Evolutionary conservation across 1,284 basidiomycete species (phyloP).

Genomic region (Boletellus deceptivus): DNA sequence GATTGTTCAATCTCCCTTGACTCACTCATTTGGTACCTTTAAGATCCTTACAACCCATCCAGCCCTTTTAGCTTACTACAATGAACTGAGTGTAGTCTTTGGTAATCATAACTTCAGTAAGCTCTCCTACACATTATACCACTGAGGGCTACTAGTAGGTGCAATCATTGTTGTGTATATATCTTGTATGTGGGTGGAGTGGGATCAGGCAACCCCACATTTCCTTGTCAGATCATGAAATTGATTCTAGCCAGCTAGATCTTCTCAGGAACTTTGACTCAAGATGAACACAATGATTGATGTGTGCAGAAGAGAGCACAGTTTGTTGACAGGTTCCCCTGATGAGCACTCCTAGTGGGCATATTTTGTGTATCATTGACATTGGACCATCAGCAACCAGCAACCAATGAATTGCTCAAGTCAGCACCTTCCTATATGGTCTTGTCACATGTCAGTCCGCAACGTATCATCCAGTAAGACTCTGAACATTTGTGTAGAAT

Average conservation of each 20-base stretch:
- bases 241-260: background rate
- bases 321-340: background rate
- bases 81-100: background rate
- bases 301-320: background rate
- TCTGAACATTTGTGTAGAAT: background rate
- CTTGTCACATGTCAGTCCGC: conserved; percentile 50
- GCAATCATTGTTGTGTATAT: background rate
- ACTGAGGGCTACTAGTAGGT: background rate
- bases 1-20: no score
- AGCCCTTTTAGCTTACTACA: background rate
- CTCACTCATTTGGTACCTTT: no score
- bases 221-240: background rate
- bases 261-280: background rate
- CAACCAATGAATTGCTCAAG: conserved; percentile 21
- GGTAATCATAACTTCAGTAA: background rate
- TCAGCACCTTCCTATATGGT: conserved; percentile 53
- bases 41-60: background rate
- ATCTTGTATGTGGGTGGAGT: no score
- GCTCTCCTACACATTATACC: background rate
- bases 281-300: conserved; percentile 16
- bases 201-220: no score
- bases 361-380: conserved; percentile 33
- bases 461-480: conserved; percentile 39
- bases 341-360: conserved; percentile 40
- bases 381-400: background rate